Base-by-base conservation (phyloP, 2,329 filamentous ascomycete genomes). In the Talaromyces sp. region DNA sequence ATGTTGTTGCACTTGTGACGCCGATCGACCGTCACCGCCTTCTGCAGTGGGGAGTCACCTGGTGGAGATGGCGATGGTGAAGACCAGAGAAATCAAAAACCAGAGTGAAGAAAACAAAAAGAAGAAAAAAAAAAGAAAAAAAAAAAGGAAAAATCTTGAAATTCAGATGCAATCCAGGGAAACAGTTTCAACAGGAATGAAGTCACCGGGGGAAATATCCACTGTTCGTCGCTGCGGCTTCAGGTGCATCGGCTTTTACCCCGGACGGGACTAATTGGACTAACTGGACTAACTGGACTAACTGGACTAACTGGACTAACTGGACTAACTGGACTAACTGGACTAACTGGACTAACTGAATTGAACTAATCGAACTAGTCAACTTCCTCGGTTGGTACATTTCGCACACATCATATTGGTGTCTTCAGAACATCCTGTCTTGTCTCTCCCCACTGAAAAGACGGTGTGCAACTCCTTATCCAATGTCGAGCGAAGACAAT, bases 21-120 rank as follows among this genome's bases (percentile, higher is more conserved):
- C 55, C 53, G 52, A 53, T 61, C 49, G 57, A 27, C 55, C 54
- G 57, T 60, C 58, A 60, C 58, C 58, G 58, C 58, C 58, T 58
- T 52, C 35, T 13, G 4, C 11, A 16, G 11, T 35, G 11, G 32
- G 32, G 32, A 35, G n/a, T 16, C n/a, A 35, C 32, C 14, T 13
- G 11, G 9, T 27, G 4, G 24, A 9, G 24, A 35, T 14, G 33
- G 19, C 19, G n/a, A n/a, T n/a, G 41, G 33, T 44, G 47, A 47
- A 49, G 49, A 30, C 45, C 39, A 29, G 40, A 27, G 24, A 27
- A 27, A 42, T 42, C 22, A n/a, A n/a, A n/a, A n/a, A n/a, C n/a
- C n/a, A n/a, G n/a, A n/a, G 40, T 29, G 40, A 42, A 16, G 14
- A 27, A 27, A 27, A 27, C 9, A 27, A 27, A 9, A 27, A 27